These are phyloP conservation scores for Brassica nigra DNA, from an alignment of 345 rosid genomes.

Conservation along the genomic window DNA sequence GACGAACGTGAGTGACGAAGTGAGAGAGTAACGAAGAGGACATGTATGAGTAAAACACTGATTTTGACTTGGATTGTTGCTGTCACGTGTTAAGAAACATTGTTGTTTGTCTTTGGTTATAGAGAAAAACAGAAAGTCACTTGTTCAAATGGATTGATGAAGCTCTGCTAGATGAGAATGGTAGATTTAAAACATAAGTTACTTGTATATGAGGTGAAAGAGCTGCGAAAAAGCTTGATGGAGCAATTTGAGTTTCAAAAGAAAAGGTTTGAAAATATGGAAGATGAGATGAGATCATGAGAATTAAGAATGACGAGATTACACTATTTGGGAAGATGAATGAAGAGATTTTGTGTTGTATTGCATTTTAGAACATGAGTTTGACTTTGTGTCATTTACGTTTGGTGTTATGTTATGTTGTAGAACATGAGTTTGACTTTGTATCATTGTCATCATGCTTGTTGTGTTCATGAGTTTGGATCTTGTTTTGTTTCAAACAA, in stretches of 20 bases:
- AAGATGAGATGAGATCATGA: no score
- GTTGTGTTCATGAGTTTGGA: no score
- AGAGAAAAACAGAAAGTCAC: neutral
- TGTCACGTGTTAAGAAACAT: neutral
- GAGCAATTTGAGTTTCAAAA: neutral
- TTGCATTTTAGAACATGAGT: neutral
- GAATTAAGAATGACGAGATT: no score
- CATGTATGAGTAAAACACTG: neutral
- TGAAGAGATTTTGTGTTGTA: neutral
- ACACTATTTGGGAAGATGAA: neutral
- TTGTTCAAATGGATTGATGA: neutral
- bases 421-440: no score
- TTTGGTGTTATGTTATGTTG: neutral
- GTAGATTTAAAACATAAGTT: neutral
- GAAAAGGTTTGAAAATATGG: no score
- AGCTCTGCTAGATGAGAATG: neutral
- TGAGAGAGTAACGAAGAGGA: no score
- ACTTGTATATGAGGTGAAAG: neutral
- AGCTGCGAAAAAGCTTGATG: neutral
- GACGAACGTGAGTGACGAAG: no score
- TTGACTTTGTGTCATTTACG: no score
- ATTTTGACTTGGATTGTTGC: neutral
- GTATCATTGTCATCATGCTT: no score
- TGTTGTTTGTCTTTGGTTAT: neutral
- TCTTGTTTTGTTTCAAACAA: no score